A percentile compares a stretch with the other conserved stretches of the same genome.
These are phyloP conservation scores for Colletotrichum melonis DNA, from an alignment of 2,329 filamentous ascomycete species.

Conservation along the genomic window DNA sequence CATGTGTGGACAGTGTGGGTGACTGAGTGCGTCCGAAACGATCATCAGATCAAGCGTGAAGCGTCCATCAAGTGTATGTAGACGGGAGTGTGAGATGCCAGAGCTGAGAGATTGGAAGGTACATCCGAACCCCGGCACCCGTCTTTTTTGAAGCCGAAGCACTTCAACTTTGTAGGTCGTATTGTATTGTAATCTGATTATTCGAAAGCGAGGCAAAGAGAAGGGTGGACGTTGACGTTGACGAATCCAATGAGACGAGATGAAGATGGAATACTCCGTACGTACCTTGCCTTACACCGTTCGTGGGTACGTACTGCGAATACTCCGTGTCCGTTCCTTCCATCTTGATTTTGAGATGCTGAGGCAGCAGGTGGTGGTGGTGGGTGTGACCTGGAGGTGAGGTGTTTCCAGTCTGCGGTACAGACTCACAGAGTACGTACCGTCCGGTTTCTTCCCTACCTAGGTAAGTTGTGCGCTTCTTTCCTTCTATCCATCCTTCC, in stretches of 20 bases:
- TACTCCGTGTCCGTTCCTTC: too few relatives aligned
- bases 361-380: too few relatives aligned
- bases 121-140: background rate
- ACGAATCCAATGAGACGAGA: background rate
- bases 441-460: background rate
- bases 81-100: background rate
- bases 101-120: background rate
- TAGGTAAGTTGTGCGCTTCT: background rate
- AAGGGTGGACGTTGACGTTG: too few relatives aligned
- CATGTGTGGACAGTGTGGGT: background rate
- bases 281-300: too few relatives aligned
- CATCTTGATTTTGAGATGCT: too few relatives aligned
- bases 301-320: too few relatives aligned
- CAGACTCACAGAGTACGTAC: background rate
- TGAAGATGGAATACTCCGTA: background rate
- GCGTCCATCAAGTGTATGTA: background rate
- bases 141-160: background rate
- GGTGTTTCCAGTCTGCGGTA: too few relatives aligned
- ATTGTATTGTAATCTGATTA: background rate
- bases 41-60: background rate
- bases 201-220: background rate
- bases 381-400: too few relatives aligned
- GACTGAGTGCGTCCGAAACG: background rate
- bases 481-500: slow-evolving; percentile 1
- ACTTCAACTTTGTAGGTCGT: background rate